Evolutionary conservation across 495 filamentous ascomycete genomes (phyloP).

Genomic region (Trichodelitschia bisporula): DNA sequence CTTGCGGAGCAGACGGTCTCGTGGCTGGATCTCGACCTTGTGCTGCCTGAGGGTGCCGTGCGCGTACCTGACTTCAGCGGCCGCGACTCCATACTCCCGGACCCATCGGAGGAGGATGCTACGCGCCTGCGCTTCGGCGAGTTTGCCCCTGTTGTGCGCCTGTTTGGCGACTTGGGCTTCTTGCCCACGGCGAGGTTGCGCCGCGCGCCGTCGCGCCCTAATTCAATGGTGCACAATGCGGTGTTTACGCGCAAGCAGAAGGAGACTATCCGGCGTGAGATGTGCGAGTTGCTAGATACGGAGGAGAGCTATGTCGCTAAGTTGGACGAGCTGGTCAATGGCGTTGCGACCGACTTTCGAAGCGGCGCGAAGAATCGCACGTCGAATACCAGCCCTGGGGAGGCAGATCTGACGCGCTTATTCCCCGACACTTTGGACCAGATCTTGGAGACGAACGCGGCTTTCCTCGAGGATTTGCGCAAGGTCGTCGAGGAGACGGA

Average conservation of each 20-base stretch:
- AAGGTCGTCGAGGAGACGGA: conserved; percentile 63
- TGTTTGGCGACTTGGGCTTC: conserved; percentile 63
- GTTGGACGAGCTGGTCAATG: conserved; percentile 53
- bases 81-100: conserved; percentile 12
- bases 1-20: conserved; percentile 53
- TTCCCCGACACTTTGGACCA: conserved; percentile 58
- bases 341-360: conserved; percentile 48
- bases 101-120: conserved; percentile 24
- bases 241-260: conserved; percentile 61
- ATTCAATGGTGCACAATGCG: conserved; percentile 43
- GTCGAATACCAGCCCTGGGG: conserved; percentile 44
- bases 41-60: conserved; percentile 55
- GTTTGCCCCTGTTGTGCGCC: conserved; percentile 46
- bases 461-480: conserved; percentile 50
- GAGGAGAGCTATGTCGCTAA: conserved; percentile 85
- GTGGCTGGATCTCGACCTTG: conserved; percentile 71
- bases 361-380: conserved; percentile 32
- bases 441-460: conserved; percentile 56
- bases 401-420: conserved; percentile 42
- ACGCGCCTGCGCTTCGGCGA: conserved; percentile 47
- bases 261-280: conserved; percentile 57
- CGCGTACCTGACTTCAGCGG: conserved; percentile 19
- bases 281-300: conserved; percentile 80
- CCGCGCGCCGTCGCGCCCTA: conserved; percentile 68
- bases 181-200: conserved; percentile 70